phyloP scores from a whole-genome alignment of 2,329 filamentous ascomycete genomes.

The Colletotrichum australisinense region DNA sequence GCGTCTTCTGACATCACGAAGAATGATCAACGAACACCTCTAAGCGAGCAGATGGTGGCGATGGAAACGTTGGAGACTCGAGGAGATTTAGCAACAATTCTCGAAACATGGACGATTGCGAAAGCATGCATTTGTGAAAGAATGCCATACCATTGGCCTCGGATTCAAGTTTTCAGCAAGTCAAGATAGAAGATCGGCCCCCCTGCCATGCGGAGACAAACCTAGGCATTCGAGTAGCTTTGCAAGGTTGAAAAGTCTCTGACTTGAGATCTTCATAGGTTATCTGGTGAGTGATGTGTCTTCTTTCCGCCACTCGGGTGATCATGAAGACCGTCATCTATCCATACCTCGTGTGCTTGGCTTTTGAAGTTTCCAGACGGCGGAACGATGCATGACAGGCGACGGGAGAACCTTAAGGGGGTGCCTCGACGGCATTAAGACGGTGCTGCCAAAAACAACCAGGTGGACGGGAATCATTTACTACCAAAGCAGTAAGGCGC shows the following conservation, averaged over 20 bases:
- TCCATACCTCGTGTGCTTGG: neutral
- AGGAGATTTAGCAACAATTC: neutral
- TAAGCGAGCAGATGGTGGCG: neutral
- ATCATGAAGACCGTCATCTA: neutral
- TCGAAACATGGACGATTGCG: slow-evolving; percentile 5
- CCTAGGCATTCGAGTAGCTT: neutral
- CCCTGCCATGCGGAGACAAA: neutral
- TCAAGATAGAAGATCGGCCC: neutral
- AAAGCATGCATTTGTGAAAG: slow-evolving; percentile 31
- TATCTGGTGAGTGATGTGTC: neutral
- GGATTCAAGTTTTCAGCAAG: slow-evolving; percentile 3
- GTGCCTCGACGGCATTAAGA: neutral
- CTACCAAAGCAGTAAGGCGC: slow-evolving; percentile 7
- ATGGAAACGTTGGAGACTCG: neutral
- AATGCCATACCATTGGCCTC: slow-evolving; percentile 20
- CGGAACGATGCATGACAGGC: neutral
- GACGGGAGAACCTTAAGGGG: neutral
- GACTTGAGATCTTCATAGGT: neutral
- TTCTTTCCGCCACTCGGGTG: neutral
- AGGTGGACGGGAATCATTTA: slow-evolving; percentile 3
- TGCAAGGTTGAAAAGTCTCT: neutral
- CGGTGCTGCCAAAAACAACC: neutral
- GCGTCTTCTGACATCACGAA: neutral
- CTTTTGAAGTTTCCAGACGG: neutral
- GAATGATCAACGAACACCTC: neutral